A percentile compares a stretch with the other conserved stretches of the same genome.
These are phyloP conservation scores for Jamesozyma gamospora DNA, from an alignment of 805 yeast genomes.

Conservation along the genomic window DNA sequence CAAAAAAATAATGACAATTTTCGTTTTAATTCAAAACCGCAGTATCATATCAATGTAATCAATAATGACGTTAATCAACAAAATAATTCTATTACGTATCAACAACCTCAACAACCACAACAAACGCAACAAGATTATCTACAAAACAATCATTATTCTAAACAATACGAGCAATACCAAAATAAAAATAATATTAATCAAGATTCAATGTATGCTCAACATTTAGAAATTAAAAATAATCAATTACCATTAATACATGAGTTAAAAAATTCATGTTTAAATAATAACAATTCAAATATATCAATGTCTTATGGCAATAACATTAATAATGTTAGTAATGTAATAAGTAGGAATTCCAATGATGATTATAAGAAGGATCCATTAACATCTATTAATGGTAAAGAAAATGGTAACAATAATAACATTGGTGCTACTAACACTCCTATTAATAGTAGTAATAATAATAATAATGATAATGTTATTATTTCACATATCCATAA, in stretches of 20 bases:
- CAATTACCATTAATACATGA: too few species aligned
- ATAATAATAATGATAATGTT: conserved; percentile 1
- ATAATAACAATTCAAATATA: too few species aligned
- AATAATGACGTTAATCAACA: neutral
- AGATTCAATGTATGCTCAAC: neutral
- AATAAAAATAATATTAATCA: neutral
- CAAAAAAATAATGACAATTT: neutral
- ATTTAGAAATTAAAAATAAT: too few species aligned
- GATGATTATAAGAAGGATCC: neutral
- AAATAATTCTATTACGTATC: neutral
- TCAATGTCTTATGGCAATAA: too few species aligned
- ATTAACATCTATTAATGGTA: neutral
- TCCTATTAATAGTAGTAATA: neutral
- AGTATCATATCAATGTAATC: neutral
- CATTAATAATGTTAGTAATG: neutral
- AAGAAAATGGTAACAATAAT: too few species aligned
- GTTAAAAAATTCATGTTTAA: neutral
- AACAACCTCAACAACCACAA: neutral
- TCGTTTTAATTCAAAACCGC: neutral
- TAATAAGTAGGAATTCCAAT: neutral
- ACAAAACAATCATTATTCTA: neutral
- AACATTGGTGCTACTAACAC: neutral
- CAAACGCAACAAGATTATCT: neutral
- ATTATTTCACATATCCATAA: conserved; percentile 11
- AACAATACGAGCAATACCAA: neutral